Percentiles rank a stretch among this genome's conserved stretches.
Conservation (phyloP, 345 rosid genomes). For the Xanthoceras sorbifolium region DNA sequence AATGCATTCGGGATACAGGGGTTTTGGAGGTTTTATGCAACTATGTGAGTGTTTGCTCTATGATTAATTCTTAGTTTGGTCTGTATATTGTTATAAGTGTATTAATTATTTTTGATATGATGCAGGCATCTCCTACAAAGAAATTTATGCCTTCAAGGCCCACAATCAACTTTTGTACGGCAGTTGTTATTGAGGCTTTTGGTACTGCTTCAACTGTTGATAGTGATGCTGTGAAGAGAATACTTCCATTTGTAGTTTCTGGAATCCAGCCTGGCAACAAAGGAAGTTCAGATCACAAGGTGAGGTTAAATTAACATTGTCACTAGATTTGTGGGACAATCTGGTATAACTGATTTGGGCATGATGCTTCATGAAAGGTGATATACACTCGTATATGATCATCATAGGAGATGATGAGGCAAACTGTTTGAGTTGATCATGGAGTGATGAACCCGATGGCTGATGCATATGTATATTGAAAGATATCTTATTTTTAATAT, state of each 20-base stretch:
- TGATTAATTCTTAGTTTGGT: slow-evolving; percentile 3
- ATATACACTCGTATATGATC: not conserved
- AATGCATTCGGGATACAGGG: slow-evolving; percentile 78
- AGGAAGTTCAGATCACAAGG: slow-evolving; percentile 79
- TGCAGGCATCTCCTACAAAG: slow-evolving; percentile 72
- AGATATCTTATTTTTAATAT: not conserved
- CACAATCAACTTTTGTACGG: slow-evolving; percentile 70
- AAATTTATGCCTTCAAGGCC: slow-evolving; percentile 68
- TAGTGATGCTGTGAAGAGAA: slow-evolving; percentile 69
- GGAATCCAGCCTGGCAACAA: slow-evolving; percentile 64
- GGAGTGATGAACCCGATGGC: not conserved
- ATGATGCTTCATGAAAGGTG: not conserved
- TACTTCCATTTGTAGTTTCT: slow-evolving; percentile 74
- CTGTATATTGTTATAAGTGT: slow-evolving; percentile 13
- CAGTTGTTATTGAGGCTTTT: slow-evolving; percentile 75
- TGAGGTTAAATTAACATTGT: slow-evolving; percentile 26
- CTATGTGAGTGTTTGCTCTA: slow-evolving; percentile 58
- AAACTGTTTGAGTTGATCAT: not conserved
- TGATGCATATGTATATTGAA: not conserved
- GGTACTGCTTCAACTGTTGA: slow-evolving; percentile 61
- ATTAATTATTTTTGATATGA: slow-evolving; percentile 21
- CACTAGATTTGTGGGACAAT: not conserved
- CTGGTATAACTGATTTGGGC: slow-evolving; percentile 4
- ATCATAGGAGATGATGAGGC: not conserved
- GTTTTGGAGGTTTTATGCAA: slow-evolving; percentile 79